Evolutionary conservation across 179 eudicot species (phyloP).

Genomic region (Silene noctiflora): DNA sequence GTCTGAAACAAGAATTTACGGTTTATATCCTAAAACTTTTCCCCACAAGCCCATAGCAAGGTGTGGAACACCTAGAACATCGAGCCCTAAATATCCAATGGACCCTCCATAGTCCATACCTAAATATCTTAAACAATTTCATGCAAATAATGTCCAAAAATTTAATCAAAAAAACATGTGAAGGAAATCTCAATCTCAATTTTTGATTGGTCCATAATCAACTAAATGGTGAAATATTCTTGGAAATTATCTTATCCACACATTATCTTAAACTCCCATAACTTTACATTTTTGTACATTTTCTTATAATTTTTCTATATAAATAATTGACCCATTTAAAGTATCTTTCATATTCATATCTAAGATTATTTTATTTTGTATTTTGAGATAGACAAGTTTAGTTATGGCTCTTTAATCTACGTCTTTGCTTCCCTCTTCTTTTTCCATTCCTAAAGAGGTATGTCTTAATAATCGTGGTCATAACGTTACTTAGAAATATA

Average conservation of each 20-base stretch:
- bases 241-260: constrained; percentile 46
- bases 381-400: background rate
- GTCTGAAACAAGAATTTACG: no score
- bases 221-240: constrained; percentile 28
- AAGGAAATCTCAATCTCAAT: constrained; percentile 42
- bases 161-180: background rate
- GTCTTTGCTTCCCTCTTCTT: constrained; percentile 54
- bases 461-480: no score
- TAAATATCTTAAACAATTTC: background rate
- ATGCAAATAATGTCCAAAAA: background rate
- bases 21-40: constrained; percentile 5
- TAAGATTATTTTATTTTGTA: background rate
- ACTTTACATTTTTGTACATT: background rate
- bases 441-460: constrained; percentile 67
- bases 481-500: no score
- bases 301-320: constrained; percentile 15
- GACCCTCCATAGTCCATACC: constrained; percentile 15
- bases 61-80: constrained; percentile 24
- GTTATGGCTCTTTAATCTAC: constrained; percentile 72
- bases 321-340: constrained; percentile 21
- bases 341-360: constrained; percentile 9
- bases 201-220: constrained; percentile 42
- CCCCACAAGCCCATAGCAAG: constrained; percentile 22
- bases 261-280: constrained; percentile 12
- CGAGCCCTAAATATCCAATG: constrained; percentile 22